These are phyloP conservation scores for Phycomyces nitens DNA, from an alignment of 192 early-diverging fungal species.

Conservation along the genomic window DNA sequence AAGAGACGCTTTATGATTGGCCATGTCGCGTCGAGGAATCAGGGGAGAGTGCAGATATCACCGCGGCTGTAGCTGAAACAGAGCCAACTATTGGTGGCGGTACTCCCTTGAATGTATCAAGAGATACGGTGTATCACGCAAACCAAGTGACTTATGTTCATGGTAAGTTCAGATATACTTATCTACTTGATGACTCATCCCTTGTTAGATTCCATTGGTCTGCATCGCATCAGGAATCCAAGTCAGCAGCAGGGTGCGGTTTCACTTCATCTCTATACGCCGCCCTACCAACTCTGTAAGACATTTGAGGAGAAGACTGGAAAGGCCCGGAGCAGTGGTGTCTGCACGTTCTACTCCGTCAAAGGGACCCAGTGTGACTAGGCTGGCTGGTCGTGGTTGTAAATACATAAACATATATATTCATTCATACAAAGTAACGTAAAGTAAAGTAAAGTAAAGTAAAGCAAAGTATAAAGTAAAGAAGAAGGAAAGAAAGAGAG, in stretches of 20 bases:
- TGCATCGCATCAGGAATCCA: constrained; percentile 79
- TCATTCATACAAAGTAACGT: neutral
- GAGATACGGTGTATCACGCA: constrained; percentile 45
- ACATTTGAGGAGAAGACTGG: constrained; percentile 81
- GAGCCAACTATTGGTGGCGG: constrained; percentile 18
- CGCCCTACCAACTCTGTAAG: constrained; percentile 79
- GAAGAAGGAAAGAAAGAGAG: constrained; percentile 4
- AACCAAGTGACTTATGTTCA: constrained; percentile 85
- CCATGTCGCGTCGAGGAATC: constrained; percentile 47
- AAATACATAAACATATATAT: neutral
- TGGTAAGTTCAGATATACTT: constrained; percentile 34
- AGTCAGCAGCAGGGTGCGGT: constrained; percentile 55
- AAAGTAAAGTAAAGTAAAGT: neutral
- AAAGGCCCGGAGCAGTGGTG: constrained; percentile 50
- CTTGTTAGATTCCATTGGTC: constrained; percentile 68
- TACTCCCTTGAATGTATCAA: constrained; percentile 35
- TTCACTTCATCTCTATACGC: constrained; percentile 89
- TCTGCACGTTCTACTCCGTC: constrained; percentile 61
- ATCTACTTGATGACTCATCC: constrained; percentile 3
- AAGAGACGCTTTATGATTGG: constrained; percentile 77
- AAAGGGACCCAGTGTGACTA: constrained; percentile 31
- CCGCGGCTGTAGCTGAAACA: constrained; percentile 26
- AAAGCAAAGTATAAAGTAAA: constrained; percentile 6
- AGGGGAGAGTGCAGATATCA: constrained; percentile 13
- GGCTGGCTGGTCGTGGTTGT: too few species aligned